Base-by-base conservation (phyloP, 306 rosid species). In the Prunus salicina region DNA sequence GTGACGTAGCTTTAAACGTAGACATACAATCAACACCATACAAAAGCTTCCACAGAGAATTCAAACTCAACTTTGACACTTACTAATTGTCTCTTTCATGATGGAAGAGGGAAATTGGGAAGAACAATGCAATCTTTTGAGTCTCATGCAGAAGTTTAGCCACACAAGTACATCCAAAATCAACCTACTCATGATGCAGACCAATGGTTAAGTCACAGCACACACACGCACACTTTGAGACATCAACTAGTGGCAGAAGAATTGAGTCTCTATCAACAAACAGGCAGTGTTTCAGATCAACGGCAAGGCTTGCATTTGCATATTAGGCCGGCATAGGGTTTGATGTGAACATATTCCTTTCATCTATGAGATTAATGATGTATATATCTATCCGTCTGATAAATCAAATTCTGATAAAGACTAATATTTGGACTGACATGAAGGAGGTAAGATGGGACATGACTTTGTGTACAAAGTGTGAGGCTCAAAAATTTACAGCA, bases 241-340 rank as follows among this genome's bases (percentile, higher is more conserved):
- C 72, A 71, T 52, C n/a, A 16, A 50, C 16, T 71, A 79, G 83
- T 83, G 86, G 75, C 16, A 19, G 66, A 43, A 41, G 72, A 75
- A 64, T 75, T 50, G 16, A 27, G 81, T 75, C 81, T 19, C 71
- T n/a, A 16, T 75, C 81, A n/a, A 70, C 7, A 15, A 10, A 74
- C 25, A 2, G 76, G 74, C 20, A 11, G 61, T 70, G 47, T 49
- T 50, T 50, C 38, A 47, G 25, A 75, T 64, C 49, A 9, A 18
- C 20, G 61, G 67, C 49, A 15, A 3, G 67, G 12, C 62, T 20
- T 9, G 8, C 3, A 30, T 30, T 62, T 28, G 69, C 25, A 64
- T 34, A 64, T 18, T 64, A 19, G 22, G 25, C 69, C 45, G 4
- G 24, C 49, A 0, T 3, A 19, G 49, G 12, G 57, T 52, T 47